Conservation (phyloP, 2,329 filamentous ascomycete species). For the Amauroascus verrucosus region DNA sequence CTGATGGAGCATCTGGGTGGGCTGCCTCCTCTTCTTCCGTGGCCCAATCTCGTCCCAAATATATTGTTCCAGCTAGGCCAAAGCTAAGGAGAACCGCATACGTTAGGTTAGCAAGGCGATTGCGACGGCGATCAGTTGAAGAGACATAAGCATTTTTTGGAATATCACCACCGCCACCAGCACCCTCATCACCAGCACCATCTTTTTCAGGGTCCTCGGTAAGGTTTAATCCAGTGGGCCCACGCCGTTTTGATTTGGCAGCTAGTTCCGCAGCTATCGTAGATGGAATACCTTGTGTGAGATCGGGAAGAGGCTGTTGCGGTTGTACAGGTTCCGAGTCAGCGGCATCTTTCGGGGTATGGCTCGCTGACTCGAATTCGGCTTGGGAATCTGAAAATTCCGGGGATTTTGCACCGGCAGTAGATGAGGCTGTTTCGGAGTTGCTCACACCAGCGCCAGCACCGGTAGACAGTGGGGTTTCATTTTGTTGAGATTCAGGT, state of each 20-base stretch:
- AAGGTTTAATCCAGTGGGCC: conserved; percentile 38
- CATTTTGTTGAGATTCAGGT: conserved; percentile 26
- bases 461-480: conserved; percentile 22
- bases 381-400: conserved; percentile 27
- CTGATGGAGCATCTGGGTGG: conserved; percentile 64
- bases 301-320: conserved; percentile 66
- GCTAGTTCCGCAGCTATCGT: conserved; percentile 69
- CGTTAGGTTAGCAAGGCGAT: conserved; percentile 63
- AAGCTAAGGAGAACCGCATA: conserved; percentile 53
- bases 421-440: not conserved
- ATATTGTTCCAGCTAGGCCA: conserved; percentile 52
- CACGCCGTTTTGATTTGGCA: conserved; percentile 29
- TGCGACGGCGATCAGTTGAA: conserved; percentile 73
- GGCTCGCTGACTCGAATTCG: conserved; percentile 27
- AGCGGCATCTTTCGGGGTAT: conserved; percentile 19
- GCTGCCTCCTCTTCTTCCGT: conserved; percentile 57
- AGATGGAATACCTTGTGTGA: conserved; percentile 90
- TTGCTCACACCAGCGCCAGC: conserved; percentile 21
- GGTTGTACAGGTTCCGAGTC: conserved; percentile 28
- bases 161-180: conserved; percentile 49
- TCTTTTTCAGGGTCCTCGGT: conserved; percentile 40
- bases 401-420: conserved; percentile 11
- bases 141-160: conserved; percentile 79
- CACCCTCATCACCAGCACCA: conserved; percentile 37
- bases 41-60: conserved; percentile 82